Conservation (phyloP, 345 rosid species). For the Moricandia moricandioides region DNA sequence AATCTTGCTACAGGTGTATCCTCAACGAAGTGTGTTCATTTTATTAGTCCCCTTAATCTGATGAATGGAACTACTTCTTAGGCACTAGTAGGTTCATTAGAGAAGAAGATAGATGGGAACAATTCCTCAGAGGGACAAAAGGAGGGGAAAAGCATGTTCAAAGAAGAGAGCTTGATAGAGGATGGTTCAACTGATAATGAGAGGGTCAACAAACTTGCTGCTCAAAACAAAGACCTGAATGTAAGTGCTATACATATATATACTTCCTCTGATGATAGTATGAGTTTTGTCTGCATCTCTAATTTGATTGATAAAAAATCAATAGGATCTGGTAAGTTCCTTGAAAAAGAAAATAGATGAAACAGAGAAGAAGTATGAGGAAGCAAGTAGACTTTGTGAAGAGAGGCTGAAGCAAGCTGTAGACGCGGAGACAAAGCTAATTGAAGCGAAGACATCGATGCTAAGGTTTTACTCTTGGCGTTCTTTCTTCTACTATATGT, state of each 20-base stretch:
- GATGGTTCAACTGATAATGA: constrained; percentile 44
- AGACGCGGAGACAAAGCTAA: constrained; percentile 82
- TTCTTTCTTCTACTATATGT: constrained; percentile 6
- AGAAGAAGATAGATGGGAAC: constrained; percentile 68
- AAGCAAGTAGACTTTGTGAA: constrained; percentile 70
- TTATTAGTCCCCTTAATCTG: constrained; percentile 11
- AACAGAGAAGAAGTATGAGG: constrained; percentile 79
- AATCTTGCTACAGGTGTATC: constrained; percentile 13
- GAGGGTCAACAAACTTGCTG: constrained; percentile 52
- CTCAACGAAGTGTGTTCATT: background rate
- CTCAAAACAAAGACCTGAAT: constrained; percentile 78
- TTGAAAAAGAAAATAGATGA: constrained; percentile 78
- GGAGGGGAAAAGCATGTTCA: constrained; percentile 7
- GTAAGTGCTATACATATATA: constrained; percentile 28
- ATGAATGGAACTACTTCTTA: constrained; percentile 32
- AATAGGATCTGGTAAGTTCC: constrained; percentile 60
- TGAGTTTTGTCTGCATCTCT: constrained; percentile 8
- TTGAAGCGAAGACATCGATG: constrained; percentile 78
- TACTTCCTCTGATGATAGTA: background rate
- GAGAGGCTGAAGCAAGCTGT: constrained; percentile 71
- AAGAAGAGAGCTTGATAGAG: constrained; percentile 24
- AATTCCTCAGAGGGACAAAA: constrained; percentile 24
- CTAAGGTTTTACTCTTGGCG: constrained; percentile 51
- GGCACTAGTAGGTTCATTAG: constrained; percentile 66
- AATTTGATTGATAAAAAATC: constrained; percentile 4